Base-by-base conservation (phyloP, 805 yeast genomes). In the Kodamaea fukazawae region DNA sequence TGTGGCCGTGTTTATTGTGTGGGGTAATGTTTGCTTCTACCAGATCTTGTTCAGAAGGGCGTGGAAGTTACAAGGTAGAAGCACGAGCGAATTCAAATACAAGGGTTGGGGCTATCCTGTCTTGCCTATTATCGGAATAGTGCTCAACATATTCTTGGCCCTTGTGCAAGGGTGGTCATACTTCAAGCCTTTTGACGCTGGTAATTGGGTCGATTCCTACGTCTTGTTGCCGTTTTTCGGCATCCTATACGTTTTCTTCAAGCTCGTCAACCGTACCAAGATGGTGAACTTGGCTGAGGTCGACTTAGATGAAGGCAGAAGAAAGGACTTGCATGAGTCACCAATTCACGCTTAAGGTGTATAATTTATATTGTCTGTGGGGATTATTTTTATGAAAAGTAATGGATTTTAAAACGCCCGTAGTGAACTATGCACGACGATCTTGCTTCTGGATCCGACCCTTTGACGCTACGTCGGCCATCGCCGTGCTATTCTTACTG, bases 161-260 rank as follows among this genome's bases (percentile, higher is more conserved):
- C 54, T 80, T 23, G 73, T 81, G 18, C 87, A 81, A 57, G 85
- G 86, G 4, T 81, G 86, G 85, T 65, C 81, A 2, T 65, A 73
- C 28, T 73, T 81, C 43, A 67, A 70, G 39, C 87, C 86, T 1
- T 81, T 78, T 50, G 66, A 67, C 36, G 71, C 68, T 7, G 61
- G 52, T 11, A 58, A 63, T 43, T 68, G 63, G 45, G 71, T 68
- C 15, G 88, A 81, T 55, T 76, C 81, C 3, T 83, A 83, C 52
- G 74, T 83, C 44, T 55, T 83, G 51, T 48, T 83, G 10, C 86
- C 88, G 1, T 60, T 80, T 11, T 81, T 78, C 45, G 61, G 69
- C 18, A 49, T 79, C 11, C 36, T 70, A 26, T 71, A 50, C 34
- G 40, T 46, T 33, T 66, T 51, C 61, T 71, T 69, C 45, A 70